Evolutionary conservation across 257 asterid species (phyloP).

Genomic region (Petunia secreta): DNA sequence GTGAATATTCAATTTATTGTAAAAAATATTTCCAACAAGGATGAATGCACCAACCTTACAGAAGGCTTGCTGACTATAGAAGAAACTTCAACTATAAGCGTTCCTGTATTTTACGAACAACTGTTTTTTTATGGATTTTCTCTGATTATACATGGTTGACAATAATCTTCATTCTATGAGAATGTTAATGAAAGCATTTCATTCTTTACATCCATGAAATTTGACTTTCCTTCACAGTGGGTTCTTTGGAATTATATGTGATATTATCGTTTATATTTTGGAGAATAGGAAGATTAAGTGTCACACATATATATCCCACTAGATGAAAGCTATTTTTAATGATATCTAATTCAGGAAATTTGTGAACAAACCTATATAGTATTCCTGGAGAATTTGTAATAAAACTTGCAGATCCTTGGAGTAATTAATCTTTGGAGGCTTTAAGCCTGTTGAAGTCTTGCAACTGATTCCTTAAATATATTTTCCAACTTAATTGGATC

Average conservation of each 20-base stretch:
- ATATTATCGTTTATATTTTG: background rate
- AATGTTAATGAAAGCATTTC: background rate
- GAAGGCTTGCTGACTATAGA: constrained; percentile 19
- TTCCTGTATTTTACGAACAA: background rate
- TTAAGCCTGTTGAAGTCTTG: constrained; percentile 13
- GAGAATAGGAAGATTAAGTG: background rate
- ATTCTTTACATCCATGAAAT: background rate
- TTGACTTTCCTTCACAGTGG: background rate
- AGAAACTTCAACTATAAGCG: background rate
- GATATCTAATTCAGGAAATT: constrained; percentile 17
- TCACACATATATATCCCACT: background rate
- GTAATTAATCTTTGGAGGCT: constrained; percentile 1
- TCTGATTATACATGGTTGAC: background rate
- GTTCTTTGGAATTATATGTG: background rate
- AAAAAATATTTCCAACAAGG: background rate
- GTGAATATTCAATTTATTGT: constrained; percentile 10
- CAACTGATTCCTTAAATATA: constrained; percentile 7
- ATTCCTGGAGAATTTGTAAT: constrained; percentile 13
- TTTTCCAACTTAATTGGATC: background rate
- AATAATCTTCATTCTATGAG: background rate
- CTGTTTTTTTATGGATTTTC: background rate
- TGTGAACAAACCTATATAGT: background rate
- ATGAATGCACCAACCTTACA: background rate
- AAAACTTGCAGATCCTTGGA: constrained; percentile 6
- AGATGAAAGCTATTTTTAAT: background rate